Conservation (phyloP, 768 basidiomycete species). For the Phaeotremella skinneri region DNA sequence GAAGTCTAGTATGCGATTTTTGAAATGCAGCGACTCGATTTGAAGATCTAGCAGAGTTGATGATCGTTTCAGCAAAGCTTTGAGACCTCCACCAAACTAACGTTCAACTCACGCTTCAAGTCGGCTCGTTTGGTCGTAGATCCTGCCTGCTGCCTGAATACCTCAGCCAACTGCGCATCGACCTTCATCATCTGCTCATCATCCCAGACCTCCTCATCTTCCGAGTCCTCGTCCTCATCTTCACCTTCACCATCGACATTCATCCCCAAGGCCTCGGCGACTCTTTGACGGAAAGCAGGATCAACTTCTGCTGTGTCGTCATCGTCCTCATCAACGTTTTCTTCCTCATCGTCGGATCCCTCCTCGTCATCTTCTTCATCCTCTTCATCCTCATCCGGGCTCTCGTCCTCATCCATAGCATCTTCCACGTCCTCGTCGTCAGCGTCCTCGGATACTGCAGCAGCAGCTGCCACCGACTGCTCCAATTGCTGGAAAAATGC, state of each 20-base stretch:
- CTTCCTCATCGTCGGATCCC: conserved; percentile 15
- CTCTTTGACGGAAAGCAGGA: conserved; percentile 64
- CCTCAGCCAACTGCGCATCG: conserved; percentile 83
- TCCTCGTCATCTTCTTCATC: conserved; percentile 37
- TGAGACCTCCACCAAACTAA: not conserved
- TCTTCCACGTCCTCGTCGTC: conserved; percentile 50
- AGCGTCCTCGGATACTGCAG: conserved; percentile 51
- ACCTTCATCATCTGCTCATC: conserved; percentile 98
- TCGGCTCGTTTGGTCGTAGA: conserved; percentile 25
- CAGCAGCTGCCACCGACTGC: conserved; percentile 57
- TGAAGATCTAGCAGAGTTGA: conserved; percentile 55
- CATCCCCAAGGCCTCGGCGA: conserved; percentile 55
- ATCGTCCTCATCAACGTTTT: conserved; percentile 52
- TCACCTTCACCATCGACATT: conserved; percentile 54
- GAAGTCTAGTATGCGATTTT: conserved; percentile 92
- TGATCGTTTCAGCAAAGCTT: not conserved
- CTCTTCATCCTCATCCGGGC: conserved; percentile 39
- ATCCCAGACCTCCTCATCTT: conserved; percentile 61
- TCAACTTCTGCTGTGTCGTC: conserved; percentile 52
- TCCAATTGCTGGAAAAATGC: conserved; percentile 72
- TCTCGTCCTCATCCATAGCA: conserved; percentile 40
- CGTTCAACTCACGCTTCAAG: conserved; percentile 37
- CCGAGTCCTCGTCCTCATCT: conserved; percentile 59
- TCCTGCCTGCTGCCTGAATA: conserved; percentile 65
- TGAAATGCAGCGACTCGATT: conserved; percentile 94